Base-by-base conservation (phyloP, 768 basidiomycete species). In the Tulasnella sp. region DNA sequence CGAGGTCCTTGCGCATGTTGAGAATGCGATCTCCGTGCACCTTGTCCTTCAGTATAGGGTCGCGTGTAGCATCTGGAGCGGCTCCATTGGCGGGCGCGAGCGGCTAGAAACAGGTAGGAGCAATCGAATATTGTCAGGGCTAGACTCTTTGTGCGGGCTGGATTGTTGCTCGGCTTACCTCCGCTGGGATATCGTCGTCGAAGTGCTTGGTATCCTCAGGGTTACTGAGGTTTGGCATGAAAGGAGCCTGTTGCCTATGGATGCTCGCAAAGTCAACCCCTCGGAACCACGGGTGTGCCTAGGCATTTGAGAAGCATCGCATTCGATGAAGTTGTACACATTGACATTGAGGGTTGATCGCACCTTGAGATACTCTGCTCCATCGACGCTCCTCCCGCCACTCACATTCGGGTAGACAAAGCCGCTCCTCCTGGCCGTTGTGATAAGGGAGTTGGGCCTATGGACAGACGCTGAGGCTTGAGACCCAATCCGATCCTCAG, bases 191-290 rank as follows among this genome's bases (percentile, higher is more conserved):
- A 70, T 94, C 91, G 54, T 85, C 82, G 70, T 98, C 93, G 64
- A 99, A 97, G 71, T 99, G 93, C 62, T 82, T 78, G 15, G 94
- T 97, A 70, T 98, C 92, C 66, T 85, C 88, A 25, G 87, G 85
- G 63, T 81, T 75, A 29, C 69, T 74, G 60, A 99, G 79, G 63
- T 92, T 83, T 29, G 94, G 96, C 61, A 80, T 82, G 76, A 93
- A 98, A 15, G 93, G 93, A 10, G 93, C 87, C 55, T 80, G 76
- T 68, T 83, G 83, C 52, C 77, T 77, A 70, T 92, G 91, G 38
- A 97, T 84, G 66, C 85, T 87, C 48, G 77, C 74, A 85, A 87
- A 98, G 68, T 97, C 91, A 62, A 96, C 84, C 29, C 87, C 90
- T 63, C 76, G 78, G 76, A 98, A 96, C 83, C 87, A 97, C 4